Base-by-base conservation (phyloP, 805 yeast species). In the Debaryomyces castellii region DNA sequence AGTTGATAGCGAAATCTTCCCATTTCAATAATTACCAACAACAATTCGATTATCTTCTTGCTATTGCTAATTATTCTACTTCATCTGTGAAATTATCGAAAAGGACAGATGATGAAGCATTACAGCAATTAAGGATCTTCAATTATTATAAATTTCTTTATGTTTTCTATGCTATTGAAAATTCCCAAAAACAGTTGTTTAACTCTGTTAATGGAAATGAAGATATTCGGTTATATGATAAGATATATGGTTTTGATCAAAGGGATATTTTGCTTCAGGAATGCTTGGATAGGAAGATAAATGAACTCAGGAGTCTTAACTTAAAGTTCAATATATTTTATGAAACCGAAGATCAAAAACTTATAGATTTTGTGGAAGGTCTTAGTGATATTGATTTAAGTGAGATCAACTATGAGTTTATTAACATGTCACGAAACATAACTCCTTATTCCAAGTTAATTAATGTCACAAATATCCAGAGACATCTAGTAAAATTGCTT, bases 11-110 rank as follows among this genome's bases (percentile, higher is more conserved):
- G 21, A 48, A 48, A 32, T 67, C 69, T 8, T 44, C 51, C 9
- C 51, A 56, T 34, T 69, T 72, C 53, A 58, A 52, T 35, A 49
- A 49, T 8, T 54, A 67, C 41, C 69, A 71, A 3, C 50, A 55
- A 34, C 44, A 54, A 2, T 72, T 63, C 49, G 77, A 72, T 51
- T 72, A 72, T 50, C 52, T 72, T 42, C 53, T 69, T 33, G 76
- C 76, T 25, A 71, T 72, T 14, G 67, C 75, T 28, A 69, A 67
- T 50, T 71, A 69, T 51, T 62, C 69, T 25, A 45, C 68, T 6
- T 59, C 67, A 6, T 63, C 73, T 3, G 62, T 67, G 20, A 68
- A 69, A 49, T 53, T 71, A 22, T 62, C 64, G 21, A 67, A 63
- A 45, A 55, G 77, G 33, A 47, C 65, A 10, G 77, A 72, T 50